phyloP scores from a whole-genome alignment of 2,329 filamentous ascomycete genomes.

The Alternaria sp. region DNA sequence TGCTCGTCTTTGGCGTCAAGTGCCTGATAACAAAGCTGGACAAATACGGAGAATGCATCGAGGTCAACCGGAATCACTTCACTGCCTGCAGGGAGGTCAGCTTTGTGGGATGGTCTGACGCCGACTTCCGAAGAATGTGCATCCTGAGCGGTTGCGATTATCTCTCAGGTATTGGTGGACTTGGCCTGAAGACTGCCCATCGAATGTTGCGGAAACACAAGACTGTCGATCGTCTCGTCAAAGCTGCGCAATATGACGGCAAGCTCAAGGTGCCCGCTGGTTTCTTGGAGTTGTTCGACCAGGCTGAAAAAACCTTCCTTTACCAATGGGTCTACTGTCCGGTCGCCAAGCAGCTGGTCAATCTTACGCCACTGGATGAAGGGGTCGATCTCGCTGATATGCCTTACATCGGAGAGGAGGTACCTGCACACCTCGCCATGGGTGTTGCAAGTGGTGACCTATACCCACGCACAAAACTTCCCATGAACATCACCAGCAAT shows the following conservation, averaged over 20 bases:
- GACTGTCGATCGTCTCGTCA: constrained; percentile 79
- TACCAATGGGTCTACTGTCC: constrained; percentile 96
- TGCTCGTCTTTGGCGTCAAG: constrained; percentile 93
- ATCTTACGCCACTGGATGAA: constrained; percentile 71
- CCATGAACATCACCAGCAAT: constrained; percentile 51
- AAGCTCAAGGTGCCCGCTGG: constrained; percentile 80
- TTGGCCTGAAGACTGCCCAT: constrained; percentile 94
- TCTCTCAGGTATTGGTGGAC: constrained; percentile 79
- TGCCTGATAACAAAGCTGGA: constrained; percentile 92
- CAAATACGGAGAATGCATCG: constrained; percentile 89
- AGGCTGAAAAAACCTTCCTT: constrained; percentile 90
- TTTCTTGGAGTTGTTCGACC: constrained; percentile 80
- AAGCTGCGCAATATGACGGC: constrained; percentile 86
- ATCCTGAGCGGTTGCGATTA: constrained; percentile 98
- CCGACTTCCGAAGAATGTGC: constrained; percentile 91
- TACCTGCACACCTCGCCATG: constrained; percentile 72
- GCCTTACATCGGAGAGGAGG: constrained; percentile 78
- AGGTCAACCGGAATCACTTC: constrained; percentile 89
- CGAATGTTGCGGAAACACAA: constrained; percentile 89
- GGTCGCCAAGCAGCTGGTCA: constrained; percentile 70
- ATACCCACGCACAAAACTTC: constrained; percentile 86
- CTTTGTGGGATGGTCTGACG: constrained; percentile 88
- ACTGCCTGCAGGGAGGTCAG: constrained; percentile 86
- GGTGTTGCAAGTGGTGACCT: constrained; percentile 82
- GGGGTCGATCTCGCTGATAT: constrained; percentile 72